Conservation (phyloP, 2,329 filamentous ascomycete species). For the Mycosphaerella arachidis region DNA sequence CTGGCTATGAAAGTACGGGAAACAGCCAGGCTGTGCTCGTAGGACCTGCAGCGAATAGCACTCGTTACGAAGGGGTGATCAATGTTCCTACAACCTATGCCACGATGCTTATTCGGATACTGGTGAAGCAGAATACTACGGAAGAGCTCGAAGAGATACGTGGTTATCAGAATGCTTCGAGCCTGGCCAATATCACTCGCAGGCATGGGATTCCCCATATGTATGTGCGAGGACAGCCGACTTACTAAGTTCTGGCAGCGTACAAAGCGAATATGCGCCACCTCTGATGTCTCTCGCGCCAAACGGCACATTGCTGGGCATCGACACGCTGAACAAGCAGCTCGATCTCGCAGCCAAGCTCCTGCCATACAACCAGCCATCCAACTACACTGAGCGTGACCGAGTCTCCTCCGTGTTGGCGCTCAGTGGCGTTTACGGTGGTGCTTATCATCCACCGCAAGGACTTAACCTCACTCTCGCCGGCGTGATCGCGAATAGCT, state of each 20-base stretch:
- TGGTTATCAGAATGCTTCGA: constrained; percentile 8
- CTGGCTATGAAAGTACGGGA: background rate
- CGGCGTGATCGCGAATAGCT: constrained; percentile 9
- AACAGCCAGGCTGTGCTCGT: background rate
- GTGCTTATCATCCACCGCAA: constrained; percentile 1
- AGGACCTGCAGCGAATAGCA: background rate
- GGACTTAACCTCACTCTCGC: constrained; percentile 15
- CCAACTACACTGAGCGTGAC: constrained; percentile 1
- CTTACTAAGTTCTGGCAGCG: background rate
- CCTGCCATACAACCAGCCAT: constrained; percentile 11
- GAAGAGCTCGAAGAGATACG: constrained; percentile 1
- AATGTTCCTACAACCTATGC: constrained; percentile 14
- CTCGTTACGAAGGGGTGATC: background rate
- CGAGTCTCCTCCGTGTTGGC: constrained; percentile 8
- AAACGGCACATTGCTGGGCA: constrained; percentile 9
- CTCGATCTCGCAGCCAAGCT: constrained; percentile 10
- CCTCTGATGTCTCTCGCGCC: constrained; percentile 2
- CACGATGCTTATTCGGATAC: constrained; percentile 16
- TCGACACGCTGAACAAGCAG: constrained; percentile 3
- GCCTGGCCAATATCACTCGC: background rate
- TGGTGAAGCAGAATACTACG: constrained; percentile 12
- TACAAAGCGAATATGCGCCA: background rate
- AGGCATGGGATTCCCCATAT: background rate
- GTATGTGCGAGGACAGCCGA: no score
- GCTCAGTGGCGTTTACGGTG: constrained; percentile 7